These are phyloP conservation scores for Annulohypoxylon maeteangense DNA, from an alignment of 495 filamentous ascomycete genomes.

Conservation along the genomic window DNA sequence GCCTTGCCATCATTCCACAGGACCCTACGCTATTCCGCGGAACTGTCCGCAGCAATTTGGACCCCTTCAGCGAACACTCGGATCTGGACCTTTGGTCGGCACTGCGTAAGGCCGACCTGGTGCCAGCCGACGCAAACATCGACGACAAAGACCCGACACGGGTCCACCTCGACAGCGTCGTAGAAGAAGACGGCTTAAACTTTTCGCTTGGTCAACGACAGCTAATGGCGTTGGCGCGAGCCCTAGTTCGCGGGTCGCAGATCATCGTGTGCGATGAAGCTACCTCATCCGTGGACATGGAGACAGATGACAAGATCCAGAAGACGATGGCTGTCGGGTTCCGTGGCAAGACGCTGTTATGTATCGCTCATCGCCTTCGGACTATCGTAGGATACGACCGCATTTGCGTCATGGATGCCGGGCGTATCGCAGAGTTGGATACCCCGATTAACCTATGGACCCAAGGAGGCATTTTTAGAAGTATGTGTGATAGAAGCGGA, in stretches of 20 bases:
- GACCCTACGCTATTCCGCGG: conserved; percentile 95
- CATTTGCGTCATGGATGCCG: conserved; percentile 94
- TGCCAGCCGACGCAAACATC: conserved; percentile 61
- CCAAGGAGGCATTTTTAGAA: conserved; percentile 78
- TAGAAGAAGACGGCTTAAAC: conserved; percentile 96
- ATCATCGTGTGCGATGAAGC: conserved; percentile 98
- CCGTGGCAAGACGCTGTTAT: conserved; percentile 86
- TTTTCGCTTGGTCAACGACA: conserved; percentile 97
- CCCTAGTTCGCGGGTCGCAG: conserved; percentile 83
- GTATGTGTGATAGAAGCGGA: conserved; percentile 93
- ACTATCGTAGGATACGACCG: conserved; percentile 96
- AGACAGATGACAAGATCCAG: conserved; percentile 97
- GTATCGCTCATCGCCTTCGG: conserved; percentile 92
- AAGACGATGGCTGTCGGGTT: conserved; percentile 88
- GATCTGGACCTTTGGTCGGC: conserved; percentile 91
- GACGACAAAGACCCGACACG: conserved; percentile 56
- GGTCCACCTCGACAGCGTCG: conserved; percentile 82
- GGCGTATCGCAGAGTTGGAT: conserved; percentile 85
- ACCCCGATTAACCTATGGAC: conserved; percentile 75
- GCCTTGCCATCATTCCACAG: conserved; percentile 94
- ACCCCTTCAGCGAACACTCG: conserved; percentile 88
- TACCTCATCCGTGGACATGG: conserved; percentile 91
- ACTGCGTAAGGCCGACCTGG: conserved; percentile 81
- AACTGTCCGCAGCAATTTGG: conserved; percentile 89
- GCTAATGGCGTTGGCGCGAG: conserved; percentile 92